Evolutionary conservation across 1,284 basidiomycete species (phyloP).

Genomic region (Golubevia sp.): DNA sequence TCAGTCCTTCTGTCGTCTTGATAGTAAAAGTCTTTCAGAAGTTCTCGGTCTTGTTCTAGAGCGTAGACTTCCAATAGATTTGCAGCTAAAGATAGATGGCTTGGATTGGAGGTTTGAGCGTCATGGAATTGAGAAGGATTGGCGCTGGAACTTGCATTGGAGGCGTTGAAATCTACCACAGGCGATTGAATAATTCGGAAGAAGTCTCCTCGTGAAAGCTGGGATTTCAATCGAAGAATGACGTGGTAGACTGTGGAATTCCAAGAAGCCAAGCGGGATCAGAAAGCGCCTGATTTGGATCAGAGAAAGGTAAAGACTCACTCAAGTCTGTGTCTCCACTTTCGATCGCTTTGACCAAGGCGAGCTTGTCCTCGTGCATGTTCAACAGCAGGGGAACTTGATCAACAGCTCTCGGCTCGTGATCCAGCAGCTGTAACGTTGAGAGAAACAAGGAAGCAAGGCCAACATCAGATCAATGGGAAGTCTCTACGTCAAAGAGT

Average conservation of each 20-base stretch:
- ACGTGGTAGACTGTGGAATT: slow-evolving; percentile 41
- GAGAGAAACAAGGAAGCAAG: background rate
- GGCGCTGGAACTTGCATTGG: no score
- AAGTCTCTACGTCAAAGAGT: no score
- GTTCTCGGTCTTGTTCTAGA: slow-evolving; percentile 71
- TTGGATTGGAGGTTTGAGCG: slow-evolving; percentile 1
- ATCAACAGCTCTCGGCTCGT: slow-evolving; percentile 54
- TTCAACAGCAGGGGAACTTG: slow-evolving; percentile 56
- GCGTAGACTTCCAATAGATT: slow-evolving; percentile 53
- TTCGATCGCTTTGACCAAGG: slow-evolving; percentile 51
- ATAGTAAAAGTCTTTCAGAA: slow-evolving; percentile 95
- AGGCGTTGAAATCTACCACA: background rate
- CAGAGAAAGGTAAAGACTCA: background rate
- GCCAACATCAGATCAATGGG: no score
- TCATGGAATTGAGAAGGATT: slow-evolving; percentile 1
- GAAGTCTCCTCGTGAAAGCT: slow-evolving; percentile 54
- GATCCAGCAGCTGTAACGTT: slow-evolving; percentile 34
- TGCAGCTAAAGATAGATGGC: slow-evolving; percentile 36
- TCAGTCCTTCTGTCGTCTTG: slow-evolving; percentile 94
- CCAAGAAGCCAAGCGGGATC: background rate
- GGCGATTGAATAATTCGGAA: slow-evolving; percentile 47
- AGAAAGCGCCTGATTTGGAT: background rate
- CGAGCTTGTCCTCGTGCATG: slow-evolving; percentile 55
- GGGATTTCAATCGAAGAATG: slow-evolving; percentile 41
- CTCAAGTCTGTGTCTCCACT: slow-evolving; percentile 54